A percentile compares a stretch with the other conserved stretches of the same genome.
Evolutionary conservation across 805 yeast genomes (phyloP).

Genomic region (Hanseniaspora mollemarum): DNA sequence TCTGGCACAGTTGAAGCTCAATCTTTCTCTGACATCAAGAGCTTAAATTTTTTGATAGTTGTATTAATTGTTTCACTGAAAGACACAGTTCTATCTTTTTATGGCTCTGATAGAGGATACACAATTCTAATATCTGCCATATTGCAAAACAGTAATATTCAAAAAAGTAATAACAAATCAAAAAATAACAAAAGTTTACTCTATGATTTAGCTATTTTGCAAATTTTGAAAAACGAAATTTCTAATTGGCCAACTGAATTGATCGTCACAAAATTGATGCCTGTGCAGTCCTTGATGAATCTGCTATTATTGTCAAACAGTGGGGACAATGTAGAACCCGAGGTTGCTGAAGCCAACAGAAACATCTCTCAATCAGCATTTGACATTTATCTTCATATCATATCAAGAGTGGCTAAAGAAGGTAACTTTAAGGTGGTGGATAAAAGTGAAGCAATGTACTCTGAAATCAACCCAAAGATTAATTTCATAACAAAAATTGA

Average conservation of each 20-base stretch:
- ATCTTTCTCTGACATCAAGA: constrained; percentile 5
- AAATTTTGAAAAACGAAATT: constrained; percentile 12
- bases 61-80: constrained; percentile 4
- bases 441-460: constrained; percentile 8
- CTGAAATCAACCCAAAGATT: constrained; percentile 1
- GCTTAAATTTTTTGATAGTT: constrained; percentile 12
- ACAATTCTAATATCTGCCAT: constrained; percentile 15
- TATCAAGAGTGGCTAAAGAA: constrained; percentile 13
- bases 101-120: constrained; percentile 12
- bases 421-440: constrained; percentile 4
- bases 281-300: constrained; percentile 49
- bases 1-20: constrained; percentile 4
- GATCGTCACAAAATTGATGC: constrained; percentile 49
- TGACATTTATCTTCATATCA: constrained; percentile 13
- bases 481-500: background rate
- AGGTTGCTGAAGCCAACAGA: constrained; percentile 39
- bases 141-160: constrained; percentile 11
- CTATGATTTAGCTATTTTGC: constrained; percentile 13
- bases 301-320: background rate
- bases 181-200: background rate
- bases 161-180: background rate
- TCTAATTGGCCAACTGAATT: constrained; percentile 17
- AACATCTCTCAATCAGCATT: constrained; percentile 13
- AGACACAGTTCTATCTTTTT: constrained; percentile 4
- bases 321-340: constrained; percentile 45